phyloP scores from a whole-genome alignment of 2,329 filamentous ascomycete genomes.

The Colletotrichum sp. region DNA sequence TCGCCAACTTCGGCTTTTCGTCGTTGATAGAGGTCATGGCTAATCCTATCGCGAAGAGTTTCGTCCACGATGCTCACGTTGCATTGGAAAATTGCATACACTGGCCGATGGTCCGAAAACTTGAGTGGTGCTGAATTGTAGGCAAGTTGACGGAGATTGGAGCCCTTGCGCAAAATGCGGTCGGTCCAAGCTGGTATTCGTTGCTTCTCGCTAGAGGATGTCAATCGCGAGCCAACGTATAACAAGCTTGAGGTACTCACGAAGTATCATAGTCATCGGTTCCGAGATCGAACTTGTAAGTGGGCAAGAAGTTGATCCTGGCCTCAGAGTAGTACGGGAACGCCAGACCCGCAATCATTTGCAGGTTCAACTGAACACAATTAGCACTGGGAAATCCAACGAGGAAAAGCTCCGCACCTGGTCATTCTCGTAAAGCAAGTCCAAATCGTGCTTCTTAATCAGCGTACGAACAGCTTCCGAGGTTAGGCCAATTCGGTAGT shows the following conservation, averaged over 20 bases:
- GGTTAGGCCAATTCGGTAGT: constrained; percentile 89
- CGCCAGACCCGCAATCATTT: constrained; percentile 91
- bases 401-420: constrained; percentile 58
- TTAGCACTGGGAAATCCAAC: not conserved
- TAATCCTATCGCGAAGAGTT: constrained; percentile 71
- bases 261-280: constrained; percentile 91
- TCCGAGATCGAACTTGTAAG: constrained; percentile 94
- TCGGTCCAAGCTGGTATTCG: constrained; percentile 98
- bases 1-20: constrained; percentile 71
- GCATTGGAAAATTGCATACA: constrained; percentile 89
- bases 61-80: constrained; percentile 83
- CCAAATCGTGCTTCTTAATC: constrained; percentile 74
- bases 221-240: constrained; percentile 30
- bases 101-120: constrained; percentile 96
- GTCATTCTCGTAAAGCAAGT: constrained; percentile 87
- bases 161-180: constrained; percentile 85
- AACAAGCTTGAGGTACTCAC: constrained; percentile 46
- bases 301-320: constrained; percentile 86
- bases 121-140: constrained; percentile 83
- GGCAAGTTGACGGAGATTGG: constrained; percentile 79
- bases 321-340: constrained; percentile 94
- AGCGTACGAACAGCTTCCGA: constrained; percentile 79
- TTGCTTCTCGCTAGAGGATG: constrained; percentile 74
- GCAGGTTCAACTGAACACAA: constrained; percentile 74
- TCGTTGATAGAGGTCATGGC: constrained; percentile 75